Conservation (phyloP, 352 stramenopile genomes). For the Phytopythium litorale region DNA sequence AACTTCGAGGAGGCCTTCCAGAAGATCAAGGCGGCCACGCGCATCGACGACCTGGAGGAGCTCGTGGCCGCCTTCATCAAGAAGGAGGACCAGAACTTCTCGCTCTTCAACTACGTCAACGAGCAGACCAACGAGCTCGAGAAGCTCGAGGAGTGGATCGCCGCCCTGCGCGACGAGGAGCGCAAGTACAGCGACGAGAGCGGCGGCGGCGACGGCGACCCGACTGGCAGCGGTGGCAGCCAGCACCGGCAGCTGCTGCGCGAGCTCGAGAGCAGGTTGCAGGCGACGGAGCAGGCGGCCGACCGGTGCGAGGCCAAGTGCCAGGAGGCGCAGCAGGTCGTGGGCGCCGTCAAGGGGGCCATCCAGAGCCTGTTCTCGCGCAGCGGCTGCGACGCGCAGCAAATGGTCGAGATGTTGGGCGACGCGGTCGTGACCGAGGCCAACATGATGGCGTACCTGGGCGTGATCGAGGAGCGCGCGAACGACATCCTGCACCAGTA, state of each 20-base stretch:
- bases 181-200: slow-evolving; percentile 80
- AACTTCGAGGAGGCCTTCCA: slow-evolving; percentile 96
- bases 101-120: slow-evolving; percentile 94
- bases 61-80: slow-evolving; percentile 93
- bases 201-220: slow-evolving; percentile 25
- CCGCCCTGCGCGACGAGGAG: slow-evolving; percentile 76
- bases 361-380: slow-evolving; percentile 78
- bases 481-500: slow-evolving; percentile 93
- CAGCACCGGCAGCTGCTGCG: slow-evolving; percentile 89
- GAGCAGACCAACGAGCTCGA: slow-evolving; percentile 94
- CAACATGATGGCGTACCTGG: slow-evolving; percentile 95
- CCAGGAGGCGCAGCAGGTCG: slow-evolving; percentile 82
- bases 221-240: slow-evolving; percentile 24
- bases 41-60: slow-evolving; percentile 91
- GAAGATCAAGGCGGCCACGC: slow-evolving; percentile 92
- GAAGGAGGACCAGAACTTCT: slow-evolving; percentile 97
- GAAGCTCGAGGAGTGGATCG: slow-evolving; percentile 85
- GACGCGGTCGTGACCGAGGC: slow-evolving; percentile 90
- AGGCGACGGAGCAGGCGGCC: slow-evolving; percentile 70
- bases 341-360: slow-evolving; percentile 87
- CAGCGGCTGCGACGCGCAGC: slow-evolving; percentile 76
- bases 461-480: slow-evolving; percentile 92
- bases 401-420: slow-evolving; percentile 83
- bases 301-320: slow-evolving; percentile 91
- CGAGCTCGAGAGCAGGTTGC: slow-evolving; percentile 84